Percentiles rank a stretch among this genome's conserved stretches.
These are phyloP conservation scores for Penicillium sp. DNA, from an alignment of 2,329 filamentous ascomycete genomes.

Conservation along the genomic window DNA sequence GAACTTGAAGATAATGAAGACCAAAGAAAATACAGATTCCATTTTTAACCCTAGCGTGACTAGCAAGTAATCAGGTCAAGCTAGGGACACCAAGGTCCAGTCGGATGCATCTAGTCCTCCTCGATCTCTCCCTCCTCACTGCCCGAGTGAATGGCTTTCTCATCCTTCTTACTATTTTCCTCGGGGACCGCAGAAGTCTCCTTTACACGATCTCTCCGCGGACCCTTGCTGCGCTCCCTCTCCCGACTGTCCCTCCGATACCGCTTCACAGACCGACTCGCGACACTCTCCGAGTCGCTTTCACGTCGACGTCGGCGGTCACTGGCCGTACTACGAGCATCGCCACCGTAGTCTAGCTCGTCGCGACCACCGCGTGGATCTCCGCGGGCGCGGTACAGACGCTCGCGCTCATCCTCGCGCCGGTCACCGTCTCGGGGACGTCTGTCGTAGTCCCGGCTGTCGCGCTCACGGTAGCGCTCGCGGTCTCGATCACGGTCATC, in stretches of 20 bases:
- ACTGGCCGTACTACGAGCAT: conserved; percentile 54
- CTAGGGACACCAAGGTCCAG: not conserved
- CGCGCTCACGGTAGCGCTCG: conserved; percentile 40
- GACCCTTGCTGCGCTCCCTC: conserved; percentile 35
- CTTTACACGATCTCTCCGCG: conserved; percentile 59
- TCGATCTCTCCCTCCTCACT: conserved; percentile 99
- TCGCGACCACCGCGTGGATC: conserved; percentile 78
- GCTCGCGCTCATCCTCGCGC: conserved; percentile 85
- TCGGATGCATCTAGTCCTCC: conserved; percentile 53
- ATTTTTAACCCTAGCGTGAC: not conserved
- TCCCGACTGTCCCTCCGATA: conserved; percentile 43
- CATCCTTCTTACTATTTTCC: conserved; percentile 40
- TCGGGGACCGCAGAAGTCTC: conserved; percentile 35
- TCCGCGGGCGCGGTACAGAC: conserved; percentile 76
- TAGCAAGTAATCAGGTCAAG: not conserved
- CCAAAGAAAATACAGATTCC: not conserved
- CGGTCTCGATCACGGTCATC: conserved; percentile 40
- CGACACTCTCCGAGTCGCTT: conserved; percentile 66
- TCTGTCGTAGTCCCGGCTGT: conserved; percentile 39
- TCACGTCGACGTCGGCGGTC: conserved; percentile 75
- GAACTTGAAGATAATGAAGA: not conserved
- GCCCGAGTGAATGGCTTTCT: conserved; percentile 67
- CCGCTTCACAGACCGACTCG: conserved; percentile 62
- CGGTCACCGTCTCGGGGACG: conserved; percentile 40
- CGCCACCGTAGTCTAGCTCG: conserved; percentile 86